Conservation (phyloP, 2,329 filamentous ascomycete genomes). For the Colletotrichum coccodes region DNA sequence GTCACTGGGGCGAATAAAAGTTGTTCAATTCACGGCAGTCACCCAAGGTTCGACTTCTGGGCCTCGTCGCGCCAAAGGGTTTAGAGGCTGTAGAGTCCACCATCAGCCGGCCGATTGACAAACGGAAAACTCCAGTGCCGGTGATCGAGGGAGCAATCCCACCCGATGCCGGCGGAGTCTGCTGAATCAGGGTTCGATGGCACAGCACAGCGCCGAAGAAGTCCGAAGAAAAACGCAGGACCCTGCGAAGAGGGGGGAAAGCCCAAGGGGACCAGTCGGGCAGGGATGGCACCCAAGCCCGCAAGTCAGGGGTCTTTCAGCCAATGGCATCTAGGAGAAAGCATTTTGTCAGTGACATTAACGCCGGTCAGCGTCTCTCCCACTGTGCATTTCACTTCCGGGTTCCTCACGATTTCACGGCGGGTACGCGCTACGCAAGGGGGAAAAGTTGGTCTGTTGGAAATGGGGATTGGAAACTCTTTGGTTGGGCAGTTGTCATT, state of each 20-base stretch:
- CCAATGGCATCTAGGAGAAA: conserved; percentile 17
- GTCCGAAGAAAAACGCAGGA: conserved; percentile 8
- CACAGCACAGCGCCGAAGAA: conserved; percentile 3
- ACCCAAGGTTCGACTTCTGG: background rate
- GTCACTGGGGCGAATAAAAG: background rate
- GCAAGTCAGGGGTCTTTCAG: background rate
- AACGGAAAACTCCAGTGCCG: background rate
- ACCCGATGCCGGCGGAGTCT: conserved; percentile 23
- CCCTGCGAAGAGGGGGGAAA: conserved; percentile 2
- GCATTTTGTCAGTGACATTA: conserved; percentile 22
- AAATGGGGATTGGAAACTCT: conserved; percentile 5
- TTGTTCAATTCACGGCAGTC: background rate
- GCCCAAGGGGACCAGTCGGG: background rate
- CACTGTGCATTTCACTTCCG: too few species aligned
- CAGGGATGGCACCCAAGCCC: background rate
- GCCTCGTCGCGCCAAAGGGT: background rate
- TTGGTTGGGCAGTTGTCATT: conserved; percentile 17
- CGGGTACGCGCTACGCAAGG: background rate
- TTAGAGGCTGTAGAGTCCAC: background rate
- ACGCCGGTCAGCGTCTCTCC: conserved; percentile 9
- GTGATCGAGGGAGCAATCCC: background rate
- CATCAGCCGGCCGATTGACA: conserved; percentile 4
- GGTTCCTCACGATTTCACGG: background rate
- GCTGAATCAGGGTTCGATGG: background rate
- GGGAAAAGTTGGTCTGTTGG: background rate